Base-by-base conservation (phyloP, 495 filamentous ascomycete genomes). In the Mytilinidion resinicola region DNA sequence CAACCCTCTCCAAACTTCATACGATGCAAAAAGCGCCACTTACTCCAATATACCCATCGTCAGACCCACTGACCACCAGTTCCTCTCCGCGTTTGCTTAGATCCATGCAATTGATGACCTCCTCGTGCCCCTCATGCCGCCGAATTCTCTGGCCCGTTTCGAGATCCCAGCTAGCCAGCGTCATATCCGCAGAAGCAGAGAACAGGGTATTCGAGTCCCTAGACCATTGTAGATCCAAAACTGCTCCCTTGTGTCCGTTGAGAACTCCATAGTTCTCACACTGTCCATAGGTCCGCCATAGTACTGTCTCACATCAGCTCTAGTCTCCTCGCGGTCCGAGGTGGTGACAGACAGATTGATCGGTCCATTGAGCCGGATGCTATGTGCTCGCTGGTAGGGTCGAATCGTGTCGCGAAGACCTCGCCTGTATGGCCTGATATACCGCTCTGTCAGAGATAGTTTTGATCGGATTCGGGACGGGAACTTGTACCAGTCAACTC, bases 351-450 rank as follows among this genome's bases (percentile, higher is more conserved):
- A 95, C 91, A 78, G 55, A 98, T 96, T 46, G 84, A 85, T 58
- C 95, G 80, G 73, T 98, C 93, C 85, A 96, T 92, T 1, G 90
- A 95, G 14, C 92, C 95, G 5, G 93, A 96, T 48, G 95, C 93
- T 61, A 97, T 92, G 57, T 88, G 79, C 51, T 89, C 86, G 20
- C 90, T 91, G 5, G 86, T 84, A 10, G 89, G 86, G 70, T 96
- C 89, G 61, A 98, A 98, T 67, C 87, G 85, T 20, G 88, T 85
- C n/a, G 87, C 78, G 69, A 96, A 97, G 34, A 97, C 82, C 74
- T 98, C 93, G 9, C 88, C 82, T 35, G 79, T 80, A 66, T 87
- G 84, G 25, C 84, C 83, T 82, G 44, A 5, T 17, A 9, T 6
- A 53, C 25, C 7, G 37, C 50, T 14, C 9, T 37, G 21, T 36